These are phyloP conservation scores for Eragrostis tef DNA, from an alignment of 202 grass and related monocot genomes.

Conservation along the genomic window DNA sequence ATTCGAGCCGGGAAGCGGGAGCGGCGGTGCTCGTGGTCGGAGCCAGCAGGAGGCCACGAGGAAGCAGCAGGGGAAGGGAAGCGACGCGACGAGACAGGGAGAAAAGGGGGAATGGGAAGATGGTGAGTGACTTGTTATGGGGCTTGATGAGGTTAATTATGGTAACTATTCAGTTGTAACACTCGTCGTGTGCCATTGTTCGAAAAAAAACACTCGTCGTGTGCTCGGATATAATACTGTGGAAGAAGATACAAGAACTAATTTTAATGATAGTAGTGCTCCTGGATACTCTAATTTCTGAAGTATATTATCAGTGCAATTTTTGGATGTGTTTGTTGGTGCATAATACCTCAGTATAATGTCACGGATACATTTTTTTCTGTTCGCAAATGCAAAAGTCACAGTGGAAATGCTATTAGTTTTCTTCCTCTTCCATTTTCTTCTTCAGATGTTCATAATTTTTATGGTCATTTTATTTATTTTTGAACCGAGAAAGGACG, in stretches of 20 bases:
- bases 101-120: not conserved
- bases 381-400: too few relatives aligned
- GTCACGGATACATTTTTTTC: too few relatives aligned
- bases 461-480: too few relatives aligned
- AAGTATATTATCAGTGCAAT: too few relatives aligned
- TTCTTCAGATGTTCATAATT: too few relatives aligned
- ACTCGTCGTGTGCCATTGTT: too few relatives aligned
- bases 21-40: slow-evolving; percentile 21
- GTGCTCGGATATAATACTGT: not conserved
- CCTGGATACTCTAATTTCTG: not conserved
- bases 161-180: not conserved
- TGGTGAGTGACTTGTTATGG: not conserved
- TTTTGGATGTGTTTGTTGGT: too few relatives aligned
- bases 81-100: not conserved
- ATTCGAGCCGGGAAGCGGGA: not conserved
- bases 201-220: not conserved
- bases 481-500: too few relatives aligned
- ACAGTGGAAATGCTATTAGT: too few relatives aligned
- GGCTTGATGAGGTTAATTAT: not conserved
- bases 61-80: not conserved
- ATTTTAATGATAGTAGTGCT: not conserved
- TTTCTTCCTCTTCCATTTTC: too few relatives aligned
- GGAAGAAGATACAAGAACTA: not conserved
- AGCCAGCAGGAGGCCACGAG: not conserved
- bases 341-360: too few relatives aligned